Conservation (phyloP, 352 stramenopile genomes). For the Peronospora farinosa region DNA sequence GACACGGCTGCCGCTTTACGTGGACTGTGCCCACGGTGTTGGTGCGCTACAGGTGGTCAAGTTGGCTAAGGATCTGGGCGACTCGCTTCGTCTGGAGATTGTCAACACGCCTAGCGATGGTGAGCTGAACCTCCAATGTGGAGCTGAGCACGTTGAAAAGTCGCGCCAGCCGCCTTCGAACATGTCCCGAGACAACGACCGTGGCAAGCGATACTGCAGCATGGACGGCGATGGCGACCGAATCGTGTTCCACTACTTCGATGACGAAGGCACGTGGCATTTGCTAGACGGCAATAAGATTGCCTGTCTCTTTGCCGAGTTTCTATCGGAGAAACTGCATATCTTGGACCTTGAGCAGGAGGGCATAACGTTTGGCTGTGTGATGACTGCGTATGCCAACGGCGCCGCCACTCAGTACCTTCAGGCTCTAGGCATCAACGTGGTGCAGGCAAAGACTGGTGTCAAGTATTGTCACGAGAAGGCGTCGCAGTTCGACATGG, state of each 20-base stretch:
- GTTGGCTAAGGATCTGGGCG: slow-evolving; percentile 68
- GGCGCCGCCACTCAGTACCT: slow-evolving; percentile 90
- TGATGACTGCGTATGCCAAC: slow-evolving; percentile 99
- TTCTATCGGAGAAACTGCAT: slow-evolving; percentile 89
- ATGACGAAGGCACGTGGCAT: slow-evolving; percentile 61
- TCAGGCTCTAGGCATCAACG: slow-evolving; percentile 55
- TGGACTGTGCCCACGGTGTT: slow-evolving; percentile 92
- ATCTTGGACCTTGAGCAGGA: slow-evolving; percentile 62
- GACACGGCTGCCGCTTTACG: slow-evolving; percentile 72
- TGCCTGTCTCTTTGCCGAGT: slow-evolving; percentile 92
- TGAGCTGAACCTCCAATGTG: slow-evolving; percentile 94
- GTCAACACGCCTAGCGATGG: slow-evolving; percentile 75
- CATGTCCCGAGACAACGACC: slow-evolving; percentile 55
- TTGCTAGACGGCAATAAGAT: slow-evolving; percentile 98
- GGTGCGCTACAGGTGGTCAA: slow-evolving; percentile 77
- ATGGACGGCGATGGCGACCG: slow-evolving; percentile 98
- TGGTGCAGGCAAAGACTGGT: slow-evolving; percentile 93
- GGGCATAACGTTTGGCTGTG: slow-evolving; percentile 89
- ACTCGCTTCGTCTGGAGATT: slow-evolving; percentile 79
- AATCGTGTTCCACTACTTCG: slow-evolving; percentile 95
- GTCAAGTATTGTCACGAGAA: slow-evolving; percentile 98
- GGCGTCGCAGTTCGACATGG: slow-evolving; percentile 94
- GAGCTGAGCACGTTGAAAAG: slow-evolving; percentile 97
- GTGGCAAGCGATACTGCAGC: slow-evolving; percentile 84
- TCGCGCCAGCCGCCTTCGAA: slow-evolving; percentile 70